A percentile compares a stretch with the other conserved stretches of the same genome.
Conservation (phyloP, 495 filamentous ascomycete genomes). For the Astrocystis sublimbata region DNA sequence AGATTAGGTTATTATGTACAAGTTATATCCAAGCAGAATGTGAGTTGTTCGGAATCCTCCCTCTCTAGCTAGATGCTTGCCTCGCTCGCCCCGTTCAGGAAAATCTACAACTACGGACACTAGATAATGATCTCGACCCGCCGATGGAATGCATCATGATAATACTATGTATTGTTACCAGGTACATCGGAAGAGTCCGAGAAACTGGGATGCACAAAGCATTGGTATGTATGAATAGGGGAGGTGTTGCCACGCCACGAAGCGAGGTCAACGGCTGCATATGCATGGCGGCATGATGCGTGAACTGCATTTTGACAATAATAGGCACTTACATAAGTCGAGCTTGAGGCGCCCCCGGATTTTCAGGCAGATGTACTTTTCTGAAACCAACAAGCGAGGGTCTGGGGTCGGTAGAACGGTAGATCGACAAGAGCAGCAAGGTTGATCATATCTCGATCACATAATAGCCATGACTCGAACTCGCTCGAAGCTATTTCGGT, state of each 20-base stretch:
- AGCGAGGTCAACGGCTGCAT: background rate
- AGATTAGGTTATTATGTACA: background rate
- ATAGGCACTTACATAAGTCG: no score
- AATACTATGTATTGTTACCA: conserved; percentile 3
- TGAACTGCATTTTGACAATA: background rate
- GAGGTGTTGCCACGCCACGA: background rate
- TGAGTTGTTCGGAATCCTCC: background rate
- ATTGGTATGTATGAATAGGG: no score
- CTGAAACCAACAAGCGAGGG: background rate
- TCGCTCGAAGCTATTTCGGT: conserved; percentile 1
- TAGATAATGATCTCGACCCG: conserved; percentile 6
- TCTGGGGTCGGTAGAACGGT: no score
- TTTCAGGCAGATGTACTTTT: conserved; percentile 10
- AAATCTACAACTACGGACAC: background rate
- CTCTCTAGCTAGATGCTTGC: background rate
- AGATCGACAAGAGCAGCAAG: conserved; percentile 1
- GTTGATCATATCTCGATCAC: background rate
- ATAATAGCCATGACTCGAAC: background rate
- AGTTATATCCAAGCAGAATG: background rate
- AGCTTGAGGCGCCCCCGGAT: conserved; percentile 13
- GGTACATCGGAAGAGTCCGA: no score
- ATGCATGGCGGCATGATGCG: conserved; percentile 2
- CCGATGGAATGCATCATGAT: conserved; percentile 1
- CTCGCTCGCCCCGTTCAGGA: background rate
- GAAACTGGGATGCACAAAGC: no score